Evolutionary conservation across 2,329 filamentous ascomycete species (phyloP).

Genomic region (Colletotrichum filicis): DNA sequence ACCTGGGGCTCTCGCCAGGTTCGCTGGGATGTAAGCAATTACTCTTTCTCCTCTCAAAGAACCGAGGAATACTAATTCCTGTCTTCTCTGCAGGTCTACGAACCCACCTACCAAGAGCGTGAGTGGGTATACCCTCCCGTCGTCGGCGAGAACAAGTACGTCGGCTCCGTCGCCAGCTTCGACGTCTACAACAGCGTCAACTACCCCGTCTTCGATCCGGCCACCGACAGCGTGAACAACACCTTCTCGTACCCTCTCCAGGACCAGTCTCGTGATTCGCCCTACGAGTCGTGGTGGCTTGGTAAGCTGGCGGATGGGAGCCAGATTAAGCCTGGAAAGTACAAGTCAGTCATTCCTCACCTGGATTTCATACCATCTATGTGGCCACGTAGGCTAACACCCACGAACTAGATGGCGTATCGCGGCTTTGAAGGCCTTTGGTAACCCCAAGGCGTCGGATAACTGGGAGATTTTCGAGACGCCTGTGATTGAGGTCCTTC

Average conservation of each 20-base stretch:
- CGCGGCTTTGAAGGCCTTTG: conserved; percentile 53
- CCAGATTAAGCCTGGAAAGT: conserved; percentile 52
- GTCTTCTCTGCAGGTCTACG: conserved; percentile 45
- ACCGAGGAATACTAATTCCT: neutral
- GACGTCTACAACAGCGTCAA: conserved; percentile 26
- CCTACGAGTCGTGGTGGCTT: conserved; percentile 52
- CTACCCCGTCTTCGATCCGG: conserved; percentile 44
- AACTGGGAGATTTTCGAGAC: conserved; percentile 54
- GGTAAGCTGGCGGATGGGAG: conserved; percentile 54
- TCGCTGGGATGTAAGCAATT: conserved; percentile 40
- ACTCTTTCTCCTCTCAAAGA: neutral
- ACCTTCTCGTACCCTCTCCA: conserved; percentile 51
- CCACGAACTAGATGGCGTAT: conserved; percentile 46
- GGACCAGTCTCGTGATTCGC: conserved; percentile 46
- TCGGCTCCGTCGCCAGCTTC: conserved; percentile 53
- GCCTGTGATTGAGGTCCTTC: conserved; percentile 45
- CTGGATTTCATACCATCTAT: too few species aligned
- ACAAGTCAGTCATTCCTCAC: conserved; percentile 43
- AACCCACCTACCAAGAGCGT: conserved; percentile 48
- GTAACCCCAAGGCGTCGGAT: conserved; percentile 50
- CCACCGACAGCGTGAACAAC: conserved; percentile 48
- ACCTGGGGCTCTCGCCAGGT: conserved; percentile 42
- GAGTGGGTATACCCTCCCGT: conserved; percentile 55
- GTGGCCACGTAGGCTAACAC: neutral
- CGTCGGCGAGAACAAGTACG: conserved; percentile 49